Percentiles rank a stretch among this genome's conserved stretches.
phyloP scores from a whole-genome alignment of 2,329 filamentous ascomycete species.

The Aspergillus sp. region DNA sequence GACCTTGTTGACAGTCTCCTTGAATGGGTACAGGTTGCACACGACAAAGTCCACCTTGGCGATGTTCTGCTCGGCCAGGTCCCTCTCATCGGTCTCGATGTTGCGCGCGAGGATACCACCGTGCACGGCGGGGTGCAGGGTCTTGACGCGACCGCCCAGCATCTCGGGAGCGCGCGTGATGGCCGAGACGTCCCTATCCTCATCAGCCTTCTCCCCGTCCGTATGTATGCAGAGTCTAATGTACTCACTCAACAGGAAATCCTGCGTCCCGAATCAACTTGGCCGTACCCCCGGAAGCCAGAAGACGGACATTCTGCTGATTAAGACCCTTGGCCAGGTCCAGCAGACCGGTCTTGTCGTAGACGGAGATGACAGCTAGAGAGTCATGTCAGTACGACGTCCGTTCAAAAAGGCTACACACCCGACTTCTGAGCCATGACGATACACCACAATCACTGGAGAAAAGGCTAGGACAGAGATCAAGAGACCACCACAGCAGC shows the following conservation, averaged over 20 bases:
- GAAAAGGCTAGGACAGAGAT: background rate
- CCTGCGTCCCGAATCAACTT: slow-evolving; percentile 95
- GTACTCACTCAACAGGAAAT: slow-evolving; percentile 80
- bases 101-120: slow-evolving; percentile 81
- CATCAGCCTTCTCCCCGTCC: background rate
- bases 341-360: slow-evolving; percentile 93
- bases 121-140: slow-evolving; percentile 87
- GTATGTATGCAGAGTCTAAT: background rate
- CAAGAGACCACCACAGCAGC: slow-evolving; percentile 1
- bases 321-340: slow-evolving; percentile 86
- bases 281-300: slow-evolving; percentile 90
- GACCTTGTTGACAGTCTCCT: slow-evolving; percentile 93
- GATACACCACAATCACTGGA: background rate
- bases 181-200: slow-evolving; percentile 76
- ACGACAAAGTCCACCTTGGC: slow-evolving; percentile 92
- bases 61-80: slow-evolving; percentile 90
- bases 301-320: slow-evolving; percentile 80
- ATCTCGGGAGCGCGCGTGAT: slow-evolving; percentile 97
- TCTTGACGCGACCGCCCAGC: slow-evolving; percentile 88
- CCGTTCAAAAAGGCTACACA: background rate
- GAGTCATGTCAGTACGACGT: background rate
- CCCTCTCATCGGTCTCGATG: slow-evolving; percentile 91
- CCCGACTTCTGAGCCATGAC: background rate
- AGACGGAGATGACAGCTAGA: slow-evolving; percentile 87
- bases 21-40: slow-evolving; percentile 99